Base-by-base conservation (phyloP, 495 filamentous ascomycete genomes). In the Physcia stellaris region DNA sequence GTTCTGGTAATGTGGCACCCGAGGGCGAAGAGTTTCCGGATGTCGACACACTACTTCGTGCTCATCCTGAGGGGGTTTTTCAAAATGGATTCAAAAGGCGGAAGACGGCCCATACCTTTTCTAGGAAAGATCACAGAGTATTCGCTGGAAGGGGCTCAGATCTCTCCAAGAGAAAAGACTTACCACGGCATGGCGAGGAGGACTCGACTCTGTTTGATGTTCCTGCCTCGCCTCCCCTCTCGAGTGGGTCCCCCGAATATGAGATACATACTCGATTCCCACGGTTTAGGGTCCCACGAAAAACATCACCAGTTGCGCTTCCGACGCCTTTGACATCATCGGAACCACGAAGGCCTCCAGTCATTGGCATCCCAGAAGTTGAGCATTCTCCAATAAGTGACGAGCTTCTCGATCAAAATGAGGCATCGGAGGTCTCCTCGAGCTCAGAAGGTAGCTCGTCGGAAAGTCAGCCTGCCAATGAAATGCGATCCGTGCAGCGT, bases 221-320 rank as follows among this genome's bases (percentile, higher is more conserved):
- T 13, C 49, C 56, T 1, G 58, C 53, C 16, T 69, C 63, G 18
- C 64, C 67, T 10, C 62, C 63, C 21, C 54, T 53, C 21, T 58
- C 65, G 19, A 52, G 52, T 13, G 55, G 55, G 46, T 40, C 47
- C 2, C 58, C 54, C 4, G 56, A 61, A 1, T 29, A 10, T 6
- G 46, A 52, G 18, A 49, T 39, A 9, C 32, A 34, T 26, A 45
- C 43, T 15, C 39, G 45, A 19, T 40, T 15, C 20, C 37, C 47
- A 32, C 53, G 38, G n/a, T 64, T 70, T 30, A 60, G 52, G 7
- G 61, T 61, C 35, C 64, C 64, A 22, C 52, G 40, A 4, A 63
- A 51, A 4, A 55, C 62, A 24, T 57, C 55, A 6, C 58, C 64
- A 20, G 54, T 57, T 12, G 22, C 50, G 32, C 38, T 55, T 21